Conservation (phyloP, 2,329 filamentous ascomycete species). For the Diaporthe citriasiana region DNA sequence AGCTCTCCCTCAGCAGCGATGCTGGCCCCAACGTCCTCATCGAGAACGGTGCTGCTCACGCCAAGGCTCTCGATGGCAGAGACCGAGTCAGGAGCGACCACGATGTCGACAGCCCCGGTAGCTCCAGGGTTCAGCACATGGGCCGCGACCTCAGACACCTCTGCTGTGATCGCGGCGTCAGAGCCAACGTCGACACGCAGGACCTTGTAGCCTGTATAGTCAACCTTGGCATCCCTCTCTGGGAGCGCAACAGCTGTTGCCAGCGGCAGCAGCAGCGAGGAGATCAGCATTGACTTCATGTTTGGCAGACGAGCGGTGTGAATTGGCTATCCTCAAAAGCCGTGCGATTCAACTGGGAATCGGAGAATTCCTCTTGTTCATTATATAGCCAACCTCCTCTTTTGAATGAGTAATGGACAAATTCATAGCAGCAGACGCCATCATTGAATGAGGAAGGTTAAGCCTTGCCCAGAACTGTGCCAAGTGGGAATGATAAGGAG, state of each 20-base stretch:
- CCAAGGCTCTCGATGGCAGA: constrained; percentile 46
- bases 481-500: constrained; percentile 18
- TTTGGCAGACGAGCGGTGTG: background rate
- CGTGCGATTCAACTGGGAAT: no score
- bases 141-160: constrained; percentile 10
- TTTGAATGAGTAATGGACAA: constrained; percentile 10
- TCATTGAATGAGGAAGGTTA: constrained; percentile 32
- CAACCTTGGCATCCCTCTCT: constrained; percentile 8
- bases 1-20: constrained; percentile 45
- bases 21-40: constrained; percentile 46
- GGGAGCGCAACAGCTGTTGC: constrained; percentile 16
- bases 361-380: background rate
- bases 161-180: constrained; percentile 45
- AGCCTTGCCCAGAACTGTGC: constrained; percentile 22
- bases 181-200: constrained; percentile 56
- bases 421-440: constrained; percentile 7
- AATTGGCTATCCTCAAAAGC: background rate
- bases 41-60: constrained; percentile 44
- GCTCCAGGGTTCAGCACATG: constrained; percentile 24
- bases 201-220: constrained; percentile 61
- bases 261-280: constrained; percentile 17
- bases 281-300: constrained; percentile 19
- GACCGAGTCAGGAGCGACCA: constrained; percentile 46
- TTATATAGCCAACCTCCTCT: constrained; percentile 12
- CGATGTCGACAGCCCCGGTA: constrained; percentile 44